Base-by-base conservation (phyloP, 805 yeast genomes). In the Peterozyma toletana region DNA sequence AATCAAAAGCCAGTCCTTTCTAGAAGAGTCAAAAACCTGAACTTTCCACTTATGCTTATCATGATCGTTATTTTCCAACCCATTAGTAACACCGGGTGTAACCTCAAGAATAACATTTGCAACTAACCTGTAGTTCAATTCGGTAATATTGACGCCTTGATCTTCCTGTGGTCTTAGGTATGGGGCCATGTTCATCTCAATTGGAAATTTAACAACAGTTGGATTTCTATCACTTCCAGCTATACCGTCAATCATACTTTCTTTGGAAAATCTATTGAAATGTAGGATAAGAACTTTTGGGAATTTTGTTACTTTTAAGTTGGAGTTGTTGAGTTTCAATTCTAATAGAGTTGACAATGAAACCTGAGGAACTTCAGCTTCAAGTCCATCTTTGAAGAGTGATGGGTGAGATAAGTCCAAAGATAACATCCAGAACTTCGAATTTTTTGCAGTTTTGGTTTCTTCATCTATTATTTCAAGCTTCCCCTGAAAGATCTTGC, bases 321-420 rank as follows among this genome's bases (percentile, higher is more conserved):
- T 58, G 44, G 58, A 63, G 15, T 31, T 31, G 15, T 5, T 31
- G 9, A 31, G 15, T 31, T 31, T 31, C 45, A 68, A 71, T 11
- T 54, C 48, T 30, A 86, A 50, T n/a, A 85, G 55, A 5, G 61
- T 55, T 2, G 55, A 48, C 7, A 83, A 46, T 0, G 67, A 55
- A 1, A 75, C 66, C 52, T 83, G 86, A 2, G 83, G 80, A 9
- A 80, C 66, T 31, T 67, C 67, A 35, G 70, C 66, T 7, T 60
- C 64, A 2, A 57, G 50, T 9, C 73, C 76, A 49, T 73, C 77
- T 48, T 70, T 70, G 54, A 82, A 78, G 9, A 80, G 50, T 0
- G 89, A 78, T 9, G 58, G 58, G 1, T 74, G 65, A 0, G 93
- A 91, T 15, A 83, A 57, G 40, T 74, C 78, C n/a, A 86, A 56